These are phyloP conservation scores for Boletus sensibilis DNA, from an alignment of 768 basidiomycete species.

Conservation along the genomic window DNA sequence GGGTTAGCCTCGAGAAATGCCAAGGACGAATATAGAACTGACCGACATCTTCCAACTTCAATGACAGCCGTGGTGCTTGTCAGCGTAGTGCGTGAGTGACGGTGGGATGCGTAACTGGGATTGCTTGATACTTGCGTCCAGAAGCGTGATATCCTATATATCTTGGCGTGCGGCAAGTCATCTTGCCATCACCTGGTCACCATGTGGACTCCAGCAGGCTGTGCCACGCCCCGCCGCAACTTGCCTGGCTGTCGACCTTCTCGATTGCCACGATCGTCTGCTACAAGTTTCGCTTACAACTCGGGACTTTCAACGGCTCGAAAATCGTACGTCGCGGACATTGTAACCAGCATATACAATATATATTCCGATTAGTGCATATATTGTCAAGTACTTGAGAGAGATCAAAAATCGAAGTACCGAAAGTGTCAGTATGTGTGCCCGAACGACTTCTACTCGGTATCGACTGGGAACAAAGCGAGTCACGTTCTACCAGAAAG, in stretches of 20 bases:
- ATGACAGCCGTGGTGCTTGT: neutral
- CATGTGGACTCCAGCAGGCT: slow-evolving; percentile 22
- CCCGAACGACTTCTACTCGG: neutral
- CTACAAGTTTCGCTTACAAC: neutral
- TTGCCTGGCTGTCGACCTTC: neutral
- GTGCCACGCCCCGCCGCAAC: neutral
- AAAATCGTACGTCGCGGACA: neutral
- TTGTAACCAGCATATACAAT: neutral
- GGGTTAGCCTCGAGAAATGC: neutral
- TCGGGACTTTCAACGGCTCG: neutral
- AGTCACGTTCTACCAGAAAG: slow-evolving; percentile 12
- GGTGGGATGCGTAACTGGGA: neutral
- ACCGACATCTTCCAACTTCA: slow-evolving; percentile 17
- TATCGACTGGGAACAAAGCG: neutral
- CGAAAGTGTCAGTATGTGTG: neutral
- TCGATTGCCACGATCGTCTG: neutral
- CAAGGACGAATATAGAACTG: neutral
- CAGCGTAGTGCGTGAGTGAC: neutral
- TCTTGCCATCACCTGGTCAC: neutral
- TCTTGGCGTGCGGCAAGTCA: neutral
- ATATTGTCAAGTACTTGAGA: neutral
- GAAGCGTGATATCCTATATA: neutral
- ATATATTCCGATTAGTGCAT: neutral
- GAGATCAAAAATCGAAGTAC: neutral
- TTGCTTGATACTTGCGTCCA: neutral